Conservation (phyloP, 108 stramenopile genomes). For the Skeletonema costatum region DNA sequence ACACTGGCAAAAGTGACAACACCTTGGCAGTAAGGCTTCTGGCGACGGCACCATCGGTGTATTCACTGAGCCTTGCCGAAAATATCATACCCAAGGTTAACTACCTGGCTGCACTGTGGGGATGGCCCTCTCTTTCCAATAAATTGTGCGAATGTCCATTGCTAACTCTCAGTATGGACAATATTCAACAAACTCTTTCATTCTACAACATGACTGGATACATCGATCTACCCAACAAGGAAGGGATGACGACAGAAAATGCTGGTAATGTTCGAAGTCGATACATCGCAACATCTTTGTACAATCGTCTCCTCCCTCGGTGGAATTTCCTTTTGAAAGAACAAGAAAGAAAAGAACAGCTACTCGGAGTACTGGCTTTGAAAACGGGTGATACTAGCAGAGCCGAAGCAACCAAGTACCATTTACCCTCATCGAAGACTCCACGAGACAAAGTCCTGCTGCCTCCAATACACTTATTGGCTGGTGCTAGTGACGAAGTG, state of each 20-base stretch:
- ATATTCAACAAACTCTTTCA: slow-evolving; percentile 71
- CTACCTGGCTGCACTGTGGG: slow-evolving; percentile 69
- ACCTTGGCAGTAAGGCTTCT: slow-evolving; percentile 55
- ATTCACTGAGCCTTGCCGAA: slow-evolving; percentile 67
- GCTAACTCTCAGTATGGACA: slow-evolving; percentile 78
- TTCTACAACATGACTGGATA: slow-evolving; percentile 86
- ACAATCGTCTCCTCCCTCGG: slow-evolving; percentile 80
- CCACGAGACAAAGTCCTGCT: neutral
- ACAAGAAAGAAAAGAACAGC: slow-evolving; percentile 10
- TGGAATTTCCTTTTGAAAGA: slow-evolving; percentile 62
- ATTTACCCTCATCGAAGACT: neutral
- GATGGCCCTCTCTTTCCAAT: slow-evolving; percentile 22
- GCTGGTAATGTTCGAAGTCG: slow-evolving; percentile 53
- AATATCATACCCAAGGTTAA: slow-evolving; percentile 74
- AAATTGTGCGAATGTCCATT: slow-evolving; percentile 69
- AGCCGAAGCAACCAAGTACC: slow-evolving; percentile 6
- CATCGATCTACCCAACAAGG: slow-evolving; percentile 34
- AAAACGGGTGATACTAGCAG: neutral
- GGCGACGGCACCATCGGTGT: slow-evolving; percentile 51
- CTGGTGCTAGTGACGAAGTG: slow-evolving; percentile 57
- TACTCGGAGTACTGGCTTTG: neutral
- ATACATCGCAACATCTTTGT: slow-evolving; percentile 82
- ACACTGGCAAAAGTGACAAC: neutral
- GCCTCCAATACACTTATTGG: slow-evolving; percentile 75
- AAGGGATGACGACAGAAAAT: neutral